These are phyloP conservation scores for Ochromonas danica DNA, from an alignment of 108 stramenopile species.

Conservation along the genomic window DNA sequence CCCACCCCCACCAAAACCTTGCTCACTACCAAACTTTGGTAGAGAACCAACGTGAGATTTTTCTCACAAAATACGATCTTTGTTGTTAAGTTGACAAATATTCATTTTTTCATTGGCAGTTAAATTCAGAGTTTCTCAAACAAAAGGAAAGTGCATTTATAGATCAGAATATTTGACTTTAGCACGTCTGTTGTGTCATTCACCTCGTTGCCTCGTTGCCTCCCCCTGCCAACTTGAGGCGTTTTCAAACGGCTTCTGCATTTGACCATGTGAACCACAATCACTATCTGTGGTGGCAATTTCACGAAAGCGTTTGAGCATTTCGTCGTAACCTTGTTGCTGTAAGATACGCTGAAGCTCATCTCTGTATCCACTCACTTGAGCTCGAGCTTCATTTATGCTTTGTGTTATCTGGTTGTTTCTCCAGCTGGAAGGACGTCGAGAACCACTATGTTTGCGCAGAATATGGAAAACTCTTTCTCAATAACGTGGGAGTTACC, in stretches of 20 bases:
- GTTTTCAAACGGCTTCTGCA: conserved; percentile 90
- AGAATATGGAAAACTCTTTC: conserved; percentile 21
- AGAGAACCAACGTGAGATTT: no score
- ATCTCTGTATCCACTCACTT: neutral
- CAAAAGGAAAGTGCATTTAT: neutral
- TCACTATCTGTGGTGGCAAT: conserved; percentile 71
- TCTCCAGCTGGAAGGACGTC: conserved; percentile 33
- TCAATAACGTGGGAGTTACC: neutral
- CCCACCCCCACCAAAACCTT: no score
- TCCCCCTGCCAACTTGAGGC: conserved; percentile 52
- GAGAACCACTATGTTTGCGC: conserved; percentile 19
- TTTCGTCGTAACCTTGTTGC: neutral
- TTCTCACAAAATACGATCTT: no score
- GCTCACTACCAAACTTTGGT: no score
- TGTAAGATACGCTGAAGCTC: neutral
- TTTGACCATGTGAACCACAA: conserved; percentile 75
- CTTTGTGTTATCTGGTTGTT: neutral
- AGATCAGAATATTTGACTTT: neutral
- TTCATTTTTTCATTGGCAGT: no score
- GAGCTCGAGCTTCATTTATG: conserved; percentile 26
- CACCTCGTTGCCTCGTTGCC: neutral
- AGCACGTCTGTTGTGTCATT: neutral
- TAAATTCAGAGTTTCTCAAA: no score
- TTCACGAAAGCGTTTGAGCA: conserved; percentile 62
- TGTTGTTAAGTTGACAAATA: no score